A percentile compares a stretch with the other conserved stretches of the same genome.
phyloP scores from a whole-genome alignment of 306 rosid species.

The Prunus mume region DNA sequence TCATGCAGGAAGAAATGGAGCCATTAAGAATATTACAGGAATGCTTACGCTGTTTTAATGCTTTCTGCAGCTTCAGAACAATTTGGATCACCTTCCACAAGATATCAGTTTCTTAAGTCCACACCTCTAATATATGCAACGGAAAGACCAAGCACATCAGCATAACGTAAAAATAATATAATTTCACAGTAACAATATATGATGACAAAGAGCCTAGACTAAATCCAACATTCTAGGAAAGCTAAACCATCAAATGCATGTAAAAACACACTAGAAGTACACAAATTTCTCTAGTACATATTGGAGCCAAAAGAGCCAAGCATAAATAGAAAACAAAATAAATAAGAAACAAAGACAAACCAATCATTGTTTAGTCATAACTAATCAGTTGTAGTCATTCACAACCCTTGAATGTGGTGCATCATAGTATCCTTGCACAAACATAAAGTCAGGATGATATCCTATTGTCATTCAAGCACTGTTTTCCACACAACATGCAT shows the following conservation, averaged over 20 bases:
- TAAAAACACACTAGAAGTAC: not conserved
- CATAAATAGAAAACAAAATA: not conserved
- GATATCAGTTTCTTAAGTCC: constrained; percentile 90
- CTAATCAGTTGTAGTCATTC: not conserved
- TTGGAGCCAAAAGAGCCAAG: not conserved
- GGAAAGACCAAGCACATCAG: constrained; percentile 23
- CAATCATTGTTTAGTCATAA: not conserved
- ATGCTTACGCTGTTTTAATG: constrained; percentile 89
- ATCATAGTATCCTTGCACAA: not conserved
- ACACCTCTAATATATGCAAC: constrained; percentile 63
- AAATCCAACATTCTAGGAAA: not conserved
- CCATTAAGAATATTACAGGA: not conserved
- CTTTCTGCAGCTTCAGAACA: constrained; percentile 90
- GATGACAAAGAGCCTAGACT: too few species aligned
- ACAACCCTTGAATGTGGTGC: not conserved
- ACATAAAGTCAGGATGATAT: not conserved
- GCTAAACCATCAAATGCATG: not conserved
- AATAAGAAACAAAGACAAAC: not conserved
- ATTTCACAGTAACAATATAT: not conserved
- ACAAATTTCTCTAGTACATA: not conserved
- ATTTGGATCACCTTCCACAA: constrained; percentile 96
- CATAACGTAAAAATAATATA: not conserved
- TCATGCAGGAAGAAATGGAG: not conserved
- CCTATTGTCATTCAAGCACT: not conserved
- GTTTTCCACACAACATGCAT: too few species aligned